A percentile compares a stretch with the other conserved stretches of the same genome.
Evolutionary conservation across 345 rosid genomes (phyloP).

Genomic region (Brassica rapa): DNA sequence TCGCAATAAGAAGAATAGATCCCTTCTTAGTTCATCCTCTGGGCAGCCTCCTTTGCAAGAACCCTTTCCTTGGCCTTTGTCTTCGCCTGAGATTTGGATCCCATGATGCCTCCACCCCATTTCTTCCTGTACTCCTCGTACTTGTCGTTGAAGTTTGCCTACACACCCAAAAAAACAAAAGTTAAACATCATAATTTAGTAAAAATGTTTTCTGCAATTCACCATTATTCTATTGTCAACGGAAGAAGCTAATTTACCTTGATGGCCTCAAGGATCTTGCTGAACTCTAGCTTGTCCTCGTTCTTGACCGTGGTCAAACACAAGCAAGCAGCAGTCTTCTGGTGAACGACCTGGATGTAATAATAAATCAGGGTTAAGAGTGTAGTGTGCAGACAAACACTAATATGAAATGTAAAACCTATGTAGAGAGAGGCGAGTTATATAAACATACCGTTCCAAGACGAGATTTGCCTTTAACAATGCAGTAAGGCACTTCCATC

Average conservation of each 20-base stretch:
- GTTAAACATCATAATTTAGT: not conserved
- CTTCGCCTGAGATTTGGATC: constrained; percentile 76
- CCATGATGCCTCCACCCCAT: constrained; percentile 91
- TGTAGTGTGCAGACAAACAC: not conserved
- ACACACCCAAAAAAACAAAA: not conserved
- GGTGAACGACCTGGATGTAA: constrained; percentile 55
- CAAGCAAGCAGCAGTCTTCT: constrained; percentile 62
- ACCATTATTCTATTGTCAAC: not conserved
- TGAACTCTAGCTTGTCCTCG: constrained; percentile 78
- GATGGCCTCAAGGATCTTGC: constrained; percentile 75
- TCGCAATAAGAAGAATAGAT: not conserved
- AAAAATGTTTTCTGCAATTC: not conserved
- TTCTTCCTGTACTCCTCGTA: constrained; percentile 75
- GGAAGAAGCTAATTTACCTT: constrained; percentile 45
- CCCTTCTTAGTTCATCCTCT: constrained; percentile 52
- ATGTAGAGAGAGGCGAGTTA: not conserved
- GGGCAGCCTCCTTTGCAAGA: constrained; percentile 74
- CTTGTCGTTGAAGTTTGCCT: constrained; percentile 82
- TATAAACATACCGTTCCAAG: constrained; percentile 55
- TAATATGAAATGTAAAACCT: not conserved
- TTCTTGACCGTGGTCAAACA: constrained; percentile 78
- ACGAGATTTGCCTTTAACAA: constrained; percentile 79
- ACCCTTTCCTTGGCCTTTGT: constrained; percentile 71
- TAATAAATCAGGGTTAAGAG: not conserved
- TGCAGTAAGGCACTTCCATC: constrained; percentile 86